Evolutionary conservation across 352 stramenopile species (phyloP).

Genomic region (Pythium brassicae): DNA sequence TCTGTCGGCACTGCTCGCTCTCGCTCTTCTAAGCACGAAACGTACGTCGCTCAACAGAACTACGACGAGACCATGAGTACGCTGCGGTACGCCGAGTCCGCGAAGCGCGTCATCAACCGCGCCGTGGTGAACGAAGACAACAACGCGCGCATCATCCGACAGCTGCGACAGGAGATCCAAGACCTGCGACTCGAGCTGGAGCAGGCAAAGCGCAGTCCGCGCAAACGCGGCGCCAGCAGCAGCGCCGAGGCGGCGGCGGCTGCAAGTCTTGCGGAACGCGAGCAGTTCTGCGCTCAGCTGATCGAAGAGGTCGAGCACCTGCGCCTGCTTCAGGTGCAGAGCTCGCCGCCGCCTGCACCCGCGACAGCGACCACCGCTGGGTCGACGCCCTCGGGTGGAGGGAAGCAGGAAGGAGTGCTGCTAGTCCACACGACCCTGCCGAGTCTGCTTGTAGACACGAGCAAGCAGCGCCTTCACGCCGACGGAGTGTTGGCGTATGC

Average conservation of each 20-base stretch:
- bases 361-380: too few species aligned
- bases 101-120: conserved; percentile 81
- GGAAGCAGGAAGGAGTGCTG: conserved; percentile 2
- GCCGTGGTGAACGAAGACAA: conserved; percentile 82
- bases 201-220: conserved; percentile 22
- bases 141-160: conserved; percentile 72
- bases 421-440: conserved; percentile 31
- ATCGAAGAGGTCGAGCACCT: conserved; percentile 47
- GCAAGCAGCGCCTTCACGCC: conserved; percentile 17
- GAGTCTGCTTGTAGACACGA: conserved; percentile 46
- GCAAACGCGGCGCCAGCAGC: conserved; percentile 21
- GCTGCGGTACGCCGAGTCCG: conserved; percentile 75
- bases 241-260: conserved; percentile 13
- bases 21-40: background rate
- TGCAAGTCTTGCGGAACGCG: conserved; percentile 35
- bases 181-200: conserved; percentile 43
- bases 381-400: too few species aligned
- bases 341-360: background rate
- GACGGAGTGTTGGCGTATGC: conserved; percentile 35
- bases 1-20: background rate
- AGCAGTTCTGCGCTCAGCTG: conserved; percentile 42
- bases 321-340: conserved; percentile 22
- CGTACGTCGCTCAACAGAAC: conserved; percentile 24
- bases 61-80: conserved; percentile 87
- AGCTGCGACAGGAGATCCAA: conserved; percentile 70